Percentiles rank a stretch among this genome's conserved stretches.
Evolutionary conservation across 805 yeast genomes (phyloP).

Genomic region (Wickerhamomyces hampshirensis): DNA sequence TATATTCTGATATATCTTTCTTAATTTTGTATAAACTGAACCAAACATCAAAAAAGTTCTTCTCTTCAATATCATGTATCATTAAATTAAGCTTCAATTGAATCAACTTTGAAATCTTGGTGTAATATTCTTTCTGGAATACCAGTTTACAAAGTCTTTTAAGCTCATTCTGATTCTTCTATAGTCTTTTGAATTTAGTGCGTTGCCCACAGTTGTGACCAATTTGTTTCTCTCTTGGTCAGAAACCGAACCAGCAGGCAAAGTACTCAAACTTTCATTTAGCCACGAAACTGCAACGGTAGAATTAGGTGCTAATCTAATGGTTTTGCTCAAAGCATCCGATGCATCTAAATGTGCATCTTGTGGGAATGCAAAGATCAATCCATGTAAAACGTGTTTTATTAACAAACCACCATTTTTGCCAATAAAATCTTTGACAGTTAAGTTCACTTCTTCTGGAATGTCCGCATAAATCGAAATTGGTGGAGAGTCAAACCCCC

Average conservation of each 20-base stretch:
- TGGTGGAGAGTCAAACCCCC: conserved; percentile 83
- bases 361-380: conserved; percentile 64
- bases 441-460: conserved; percentile 48
- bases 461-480: conserved; percentile 57
- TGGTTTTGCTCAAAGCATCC: conserved; percentile 62
- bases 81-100: no score
- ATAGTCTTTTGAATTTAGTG: conserved; percentile 63
- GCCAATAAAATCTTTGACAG: conserved; percentile 42
- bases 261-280: conserved; percentile 42
- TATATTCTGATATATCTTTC: no score
- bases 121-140: conserved; percentile 66
- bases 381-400: conserved; percentile 52
- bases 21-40: no score
- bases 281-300: conserved; percentile 51
- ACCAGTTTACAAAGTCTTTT: conserved; percentile 80
- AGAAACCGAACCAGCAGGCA: conserved; percentile 63
- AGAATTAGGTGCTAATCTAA: conserved; percentile 44
- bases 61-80: no score
- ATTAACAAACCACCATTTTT: conserved; percentile 53
- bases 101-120: conserved; percentile 32
- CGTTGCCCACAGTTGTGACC: conserved; percentile 48
- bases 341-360: conserved; percentile 72
- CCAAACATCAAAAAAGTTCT: no score
- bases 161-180: conserved; percentile 68
- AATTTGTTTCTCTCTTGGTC: conserved; percentile 65